Base-by-base conservation (phyloP, 208 protist genomes). In the Leptomonas seymouri region DNA sequence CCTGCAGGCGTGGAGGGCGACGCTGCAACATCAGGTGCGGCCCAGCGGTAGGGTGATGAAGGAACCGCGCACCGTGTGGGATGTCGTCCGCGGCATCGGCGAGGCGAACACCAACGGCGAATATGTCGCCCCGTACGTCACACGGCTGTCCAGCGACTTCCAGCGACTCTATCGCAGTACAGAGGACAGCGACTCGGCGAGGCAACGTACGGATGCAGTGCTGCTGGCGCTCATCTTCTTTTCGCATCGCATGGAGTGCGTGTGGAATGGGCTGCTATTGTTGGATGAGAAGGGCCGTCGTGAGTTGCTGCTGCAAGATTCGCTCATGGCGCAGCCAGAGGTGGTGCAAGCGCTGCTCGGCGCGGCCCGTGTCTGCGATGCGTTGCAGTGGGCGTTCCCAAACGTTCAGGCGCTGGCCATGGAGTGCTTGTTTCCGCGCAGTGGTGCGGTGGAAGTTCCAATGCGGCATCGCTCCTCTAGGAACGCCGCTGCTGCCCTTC, bases 21-120 rank as follows among this genome's bases (percentile, higher is more conserved):
- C 81, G 15, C 67, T 82, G 64, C 31, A 71, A 39, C 72, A 83
- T 56, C 70, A 67, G 44, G 34, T 83, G 49, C 66, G 51, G 30
- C 78, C 81, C 23, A 71, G 25, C 31, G 76, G 74, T 16, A 18
- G 81, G 25, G 66, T 87, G 44, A 45, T 48, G 16, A 73, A 68
- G n/a, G 59, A 42, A 0, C 56, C 62, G 1, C 69, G 81, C 44
- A 66, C 67, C 15, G 67, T 73, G 20, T 71, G 71, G 66, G 81
- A 81, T 36, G 21, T 83, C 14, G 48, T 87, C 18, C 56, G 50
- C 0, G 76, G 65, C 44, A 41, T 83, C 15, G 74, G 73, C 6
- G 50, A 80, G 12, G 46, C 34, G 31, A 80, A 71, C 68, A 51
- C 39, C 21, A 51, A 59, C 44, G 76, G 81, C 30, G 61, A 69